phyloP scores from a whole-genome alignment of 2,329 filamentous ascomycete species.

The Cadophora sp. region DNA sequence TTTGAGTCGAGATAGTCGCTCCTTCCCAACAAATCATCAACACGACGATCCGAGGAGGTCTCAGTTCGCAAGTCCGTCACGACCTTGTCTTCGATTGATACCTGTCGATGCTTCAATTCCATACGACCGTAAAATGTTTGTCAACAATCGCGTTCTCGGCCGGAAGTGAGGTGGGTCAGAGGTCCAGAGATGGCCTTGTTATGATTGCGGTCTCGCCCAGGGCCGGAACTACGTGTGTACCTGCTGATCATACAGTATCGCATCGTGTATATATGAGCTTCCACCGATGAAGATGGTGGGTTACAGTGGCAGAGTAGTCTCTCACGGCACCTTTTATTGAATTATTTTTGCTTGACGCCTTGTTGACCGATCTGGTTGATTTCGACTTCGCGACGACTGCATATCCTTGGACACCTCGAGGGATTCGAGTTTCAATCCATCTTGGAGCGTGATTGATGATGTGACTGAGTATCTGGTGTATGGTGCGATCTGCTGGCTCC shows the following conservation, averaged over 20 bases:
- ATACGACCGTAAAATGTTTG: neutral
- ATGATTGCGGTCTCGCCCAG: conserved; percentile 1
- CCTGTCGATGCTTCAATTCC: neutral
- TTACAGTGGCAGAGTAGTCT: neutral
- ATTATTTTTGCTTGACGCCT: neutral
- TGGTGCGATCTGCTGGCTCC: neutral
- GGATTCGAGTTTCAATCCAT: neutral
- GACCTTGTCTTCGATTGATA: neutral
- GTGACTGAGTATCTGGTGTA: neutral
- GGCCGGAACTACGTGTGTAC: neutral
- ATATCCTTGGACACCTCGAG: neutral
- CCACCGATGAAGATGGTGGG: neutral
- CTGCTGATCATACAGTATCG: neutral
- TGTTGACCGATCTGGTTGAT: neutral
- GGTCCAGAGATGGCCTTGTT: conserved; percentile 16
- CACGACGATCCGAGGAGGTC: neutral
- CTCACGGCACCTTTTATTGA: neutral
- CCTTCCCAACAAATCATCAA: neutral
- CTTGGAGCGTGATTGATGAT: neutral
- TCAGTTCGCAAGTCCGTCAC: neutral
- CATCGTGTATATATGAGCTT: neutral
- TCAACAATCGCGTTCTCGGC: neutral
- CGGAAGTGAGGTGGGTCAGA: neutral
- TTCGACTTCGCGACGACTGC: neutral
- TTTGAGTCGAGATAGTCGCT: neutral